Evolutionary conservation across 495 filamentous ascomycete species (phyloP).

Genomic region (Hypomontagnella submonticulosa): DNA sequence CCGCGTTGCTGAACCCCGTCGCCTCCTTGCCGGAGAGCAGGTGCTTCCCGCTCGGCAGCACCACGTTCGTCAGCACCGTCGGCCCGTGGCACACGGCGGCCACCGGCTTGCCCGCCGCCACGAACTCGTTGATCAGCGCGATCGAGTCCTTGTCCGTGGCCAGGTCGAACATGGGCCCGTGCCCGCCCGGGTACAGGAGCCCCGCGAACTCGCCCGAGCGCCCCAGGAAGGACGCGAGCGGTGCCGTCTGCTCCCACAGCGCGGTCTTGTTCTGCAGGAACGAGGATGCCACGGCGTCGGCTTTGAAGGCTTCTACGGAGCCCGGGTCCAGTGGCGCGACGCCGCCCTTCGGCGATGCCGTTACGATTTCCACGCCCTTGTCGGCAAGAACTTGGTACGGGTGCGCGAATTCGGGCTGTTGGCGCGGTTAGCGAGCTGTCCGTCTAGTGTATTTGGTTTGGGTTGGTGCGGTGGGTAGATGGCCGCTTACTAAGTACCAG

Average conservation of each 20-base stretch:
- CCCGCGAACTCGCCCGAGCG: conserved; percentile 71
- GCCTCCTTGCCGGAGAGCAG: conserved; percentile 67
- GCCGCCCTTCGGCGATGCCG: conserved; percentile 76
- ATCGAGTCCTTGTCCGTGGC: conserved; percentile 61
- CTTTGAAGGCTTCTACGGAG: conserved; percentile 70
- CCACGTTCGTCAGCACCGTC: conserved; percentile 68
- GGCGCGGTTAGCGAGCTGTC: conserved; percentile 1
- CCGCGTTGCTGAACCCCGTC: conserved; percentile 75
- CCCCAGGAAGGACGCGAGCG: conserved; percentile 62
- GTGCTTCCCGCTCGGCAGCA: conserved; percentile 59
- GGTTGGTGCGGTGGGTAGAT: background rate
- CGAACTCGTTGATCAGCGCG: conserved; percentile 70
- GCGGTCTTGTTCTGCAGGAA: conserved; percentile 65
- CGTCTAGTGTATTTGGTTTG: background rate
- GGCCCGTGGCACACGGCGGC: conserved; percentile 77
- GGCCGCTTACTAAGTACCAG: conserved; percentile 69
- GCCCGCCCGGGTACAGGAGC: conserved; percentile 79
- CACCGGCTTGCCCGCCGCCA: conserved; percentile 67
- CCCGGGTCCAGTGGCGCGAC: conserved; percentile 71
- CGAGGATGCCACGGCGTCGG: conserved; percentile 60
- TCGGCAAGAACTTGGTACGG: conserved; percentile 67
- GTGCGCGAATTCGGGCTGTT: conserved; percentile 77
- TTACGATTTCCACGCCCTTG: conserved; percentile 63
- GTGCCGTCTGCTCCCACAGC: conserved; percentile 72
- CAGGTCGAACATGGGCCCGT: conserved; percentile 84